These are phyloP conservation scores for Senna tora DNA, from an alignment of 306 rosid genomes.

Conservation along the genomic window DNA sequence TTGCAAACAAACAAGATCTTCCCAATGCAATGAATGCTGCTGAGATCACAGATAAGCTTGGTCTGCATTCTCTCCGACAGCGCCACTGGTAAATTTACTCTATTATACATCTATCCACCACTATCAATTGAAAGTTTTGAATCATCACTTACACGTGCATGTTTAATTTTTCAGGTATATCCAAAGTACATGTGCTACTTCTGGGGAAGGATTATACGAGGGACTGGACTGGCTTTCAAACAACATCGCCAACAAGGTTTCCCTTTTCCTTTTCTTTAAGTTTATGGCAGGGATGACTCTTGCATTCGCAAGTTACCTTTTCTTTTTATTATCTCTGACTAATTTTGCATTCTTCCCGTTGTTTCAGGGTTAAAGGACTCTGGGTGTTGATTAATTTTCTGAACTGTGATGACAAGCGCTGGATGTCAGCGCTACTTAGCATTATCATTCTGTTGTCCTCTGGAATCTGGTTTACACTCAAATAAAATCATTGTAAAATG, in stretches of 20 bases:
- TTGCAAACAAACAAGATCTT: conserved; percentile 80
- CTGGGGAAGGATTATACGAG: conserved; percentile 77
- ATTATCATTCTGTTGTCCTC: conserved; percentile 4
- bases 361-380: conserved; percentile 36
- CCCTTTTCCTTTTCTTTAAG: not conserved
- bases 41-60: conserved; percentile 67
- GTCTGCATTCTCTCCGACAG: conserved; percentile 69
- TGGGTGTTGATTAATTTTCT: conserved; percentile 21
- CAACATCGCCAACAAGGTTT: conserved; percentile 68
- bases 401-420: conserved; percentile 15
- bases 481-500: conserved; percentile 7
- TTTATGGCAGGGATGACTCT: not conserved
- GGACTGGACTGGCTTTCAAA: conserved; percentile 79
- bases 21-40: conserved; percentile 82
- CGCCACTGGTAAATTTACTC: conserved; percentile 58
- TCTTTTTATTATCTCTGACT: not conserved
- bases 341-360: not conserved
- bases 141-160: conserved; percentile 13
- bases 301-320: not conserved
- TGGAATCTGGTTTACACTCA: conserved; percentile 22
- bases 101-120: not conserved
- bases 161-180: conserved; percentile 55
- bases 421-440: conserved; percentile 11
- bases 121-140: not conserved
- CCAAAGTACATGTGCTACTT: conserved; percentile 77